Evolutionary conservation across 2,329 filamentous ascomycete species (phyloP), one percentile per base, ranked within the genome.

Genomic region (Dendryphion nanum): DNA sequence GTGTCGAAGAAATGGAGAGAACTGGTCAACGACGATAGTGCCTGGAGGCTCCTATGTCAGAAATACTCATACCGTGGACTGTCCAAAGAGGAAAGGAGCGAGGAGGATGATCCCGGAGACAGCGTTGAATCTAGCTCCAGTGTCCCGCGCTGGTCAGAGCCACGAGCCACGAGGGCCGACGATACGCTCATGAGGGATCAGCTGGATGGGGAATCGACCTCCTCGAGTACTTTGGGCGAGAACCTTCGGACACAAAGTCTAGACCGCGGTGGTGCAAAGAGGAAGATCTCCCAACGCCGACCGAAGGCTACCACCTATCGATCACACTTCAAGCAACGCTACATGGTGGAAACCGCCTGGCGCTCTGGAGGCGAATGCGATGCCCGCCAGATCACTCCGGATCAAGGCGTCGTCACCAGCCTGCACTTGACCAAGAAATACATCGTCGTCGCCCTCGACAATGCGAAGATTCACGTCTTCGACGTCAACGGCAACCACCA

Each of bases 391-490:
- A 96, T 97, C 45, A 96, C 89, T 0, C 91, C 95, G 37, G 93
- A 98, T 59, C 91, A 94, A 53, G 91, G 93, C 18, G 93, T 98
- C 2, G 93, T 98, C 14, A 98, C 93, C 1, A 97, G 90, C 59
- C 69, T 98, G 38, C 91, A 98, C 64, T 71, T 98, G 37, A 98
- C 93, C 0, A 78, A 88, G 21, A 95, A 95, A 63, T 97, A 97
- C 69, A 97, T 98, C 57, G 89, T 98, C 33, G 89, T 97, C 47
- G 93, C 93, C 34, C 78, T 98, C 46, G 93, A 98, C 72, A 98
- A 97, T 67, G 91, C 93, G 24, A 95, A 94, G 72, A 98, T 98
- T 31, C 93, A 98, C 66, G 90, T 98, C 18, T 98, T 97, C 61
- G 88, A 97, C 63, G 90, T 89, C 1, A 82, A 93, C 50, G 93